These are phyloP conservation scores for Linnemannia elongata DNA, from an alignment of 192 early-diverging fungal genomes.

Conservation along the genomic window DNA sequence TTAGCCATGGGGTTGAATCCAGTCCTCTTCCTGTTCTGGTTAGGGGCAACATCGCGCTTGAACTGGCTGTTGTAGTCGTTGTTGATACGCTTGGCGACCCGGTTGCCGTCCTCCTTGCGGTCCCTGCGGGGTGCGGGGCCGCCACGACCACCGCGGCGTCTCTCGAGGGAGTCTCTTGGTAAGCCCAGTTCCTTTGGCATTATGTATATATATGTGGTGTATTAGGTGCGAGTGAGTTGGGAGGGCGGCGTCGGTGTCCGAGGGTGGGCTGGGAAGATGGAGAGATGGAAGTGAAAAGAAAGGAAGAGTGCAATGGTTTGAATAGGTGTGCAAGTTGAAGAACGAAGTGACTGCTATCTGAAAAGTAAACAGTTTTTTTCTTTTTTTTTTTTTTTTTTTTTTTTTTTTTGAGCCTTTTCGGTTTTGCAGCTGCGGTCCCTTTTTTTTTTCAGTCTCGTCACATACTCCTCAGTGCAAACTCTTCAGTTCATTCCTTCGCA, in stretches of 20 bases:
- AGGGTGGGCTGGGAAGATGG: not conserved
- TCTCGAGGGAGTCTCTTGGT: conserved; percentile 52
- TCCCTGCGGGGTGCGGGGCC: conserved; percentile 51
- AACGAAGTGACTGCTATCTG: not conserved
- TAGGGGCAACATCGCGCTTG: conserved; percentile 10
- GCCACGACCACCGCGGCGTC: conserved; percentile 48
- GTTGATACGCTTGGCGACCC: conserved; percentile 34
- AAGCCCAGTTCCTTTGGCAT: conserved; percentile 51
- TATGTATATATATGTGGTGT: not conserved
- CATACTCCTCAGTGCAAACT: not conserved
- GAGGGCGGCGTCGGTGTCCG: not conserved
- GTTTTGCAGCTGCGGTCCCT: not conserved
- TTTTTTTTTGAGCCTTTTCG: not conserved
- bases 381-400: conserved; percentile 25
- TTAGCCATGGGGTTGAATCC: conserved; percentile 55
- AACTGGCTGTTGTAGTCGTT: conserved; percentile 50
- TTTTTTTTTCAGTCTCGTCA: not conserved
- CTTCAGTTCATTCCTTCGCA: not conserved
- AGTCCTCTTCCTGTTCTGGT: conserved; percentile 23
- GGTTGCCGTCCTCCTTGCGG: conserved; percentile 29
- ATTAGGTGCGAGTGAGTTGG: not conserved
- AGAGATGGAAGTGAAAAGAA: no score
- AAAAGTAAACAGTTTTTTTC: conserved; percentile 34
- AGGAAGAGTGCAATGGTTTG: not conserved
- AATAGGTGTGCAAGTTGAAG: not conserved